A percentile compares a stretch with the other conserved stretches of the same genome.
Evolutionary conservation across 805 yeast genomes (phyloP).

Genomic region (Suhomyces tanzawaensis): DNA sequence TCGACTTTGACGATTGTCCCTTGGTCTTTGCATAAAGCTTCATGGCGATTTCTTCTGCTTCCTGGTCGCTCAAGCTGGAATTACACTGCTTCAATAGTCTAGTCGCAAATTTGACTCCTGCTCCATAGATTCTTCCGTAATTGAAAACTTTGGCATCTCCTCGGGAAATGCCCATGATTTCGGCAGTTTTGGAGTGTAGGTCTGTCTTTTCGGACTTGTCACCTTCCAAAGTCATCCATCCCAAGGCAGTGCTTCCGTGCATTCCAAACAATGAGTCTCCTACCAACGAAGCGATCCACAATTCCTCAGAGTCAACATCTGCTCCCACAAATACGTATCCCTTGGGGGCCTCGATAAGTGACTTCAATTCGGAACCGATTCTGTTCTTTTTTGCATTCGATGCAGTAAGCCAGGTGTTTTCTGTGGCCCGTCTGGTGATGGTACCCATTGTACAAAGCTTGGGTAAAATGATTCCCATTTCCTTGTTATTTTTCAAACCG

Average conservation of each 20-base stretch:
- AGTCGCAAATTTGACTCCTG: constrained; percentile 89
- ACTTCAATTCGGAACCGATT: constrained; percentile 90
- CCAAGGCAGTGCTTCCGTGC: constrained; percentile 95
- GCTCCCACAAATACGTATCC: constrained; percentile 97
- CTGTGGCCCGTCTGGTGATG: constrained; percentile 92
- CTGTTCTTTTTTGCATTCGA: constrained; percentile 84
- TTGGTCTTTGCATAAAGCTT: constrained; percentile 78
- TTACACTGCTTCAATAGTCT: constrained; percentile 82
- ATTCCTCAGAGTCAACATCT: constrained; percentile 96
- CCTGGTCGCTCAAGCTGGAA: constrained; percentile 60
- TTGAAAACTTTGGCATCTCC: constrained; percentile 94
- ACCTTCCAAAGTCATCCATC: constrained; percentile 99
- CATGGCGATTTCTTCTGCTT: constrained; percentile 64
- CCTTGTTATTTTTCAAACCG: constrained; percentile 25
- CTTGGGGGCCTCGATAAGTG: constrained; percentile 79
- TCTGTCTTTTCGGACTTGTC: constrained; percentile 89
- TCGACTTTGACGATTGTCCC: constrained; percentile 46
- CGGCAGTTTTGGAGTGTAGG: constrained; percentile 90
- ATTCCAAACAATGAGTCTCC: constrained; percentile 87
- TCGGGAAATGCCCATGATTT: constrained; percentile 82
- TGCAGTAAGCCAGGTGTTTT: constrained; percentile 96
- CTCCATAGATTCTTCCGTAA: constrained; percentile 97
- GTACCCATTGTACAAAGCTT: constrained; percentile 92
- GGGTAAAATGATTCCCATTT: constrained; percentile 78
- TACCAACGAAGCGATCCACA: constrained; percentile 95